These are phyloP conservation scores for Penicillium sp. DNA, from an alignment of 2,329 filamentous ascomycete genomes.

Conservation along the genomic window DNA sequence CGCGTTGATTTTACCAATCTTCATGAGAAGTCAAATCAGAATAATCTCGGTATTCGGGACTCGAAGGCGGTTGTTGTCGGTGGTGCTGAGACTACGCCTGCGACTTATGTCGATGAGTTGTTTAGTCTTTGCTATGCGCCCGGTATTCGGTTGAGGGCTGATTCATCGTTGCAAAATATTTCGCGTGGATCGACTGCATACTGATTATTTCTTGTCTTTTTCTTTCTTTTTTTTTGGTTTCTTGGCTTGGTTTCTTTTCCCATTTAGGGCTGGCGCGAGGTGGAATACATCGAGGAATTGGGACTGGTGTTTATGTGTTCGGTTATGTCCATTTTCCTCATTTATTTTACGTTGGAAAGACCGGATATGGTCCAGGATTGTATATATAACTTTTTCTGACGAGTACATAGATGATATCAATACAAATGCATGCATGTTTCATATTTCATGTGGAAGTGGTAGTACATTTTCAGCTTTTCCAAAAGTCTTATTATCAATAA, in stretches of 20 bases:
- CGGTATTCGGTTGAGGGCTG: conserved; percentile 29
- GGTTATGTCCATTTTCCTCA: background rate
- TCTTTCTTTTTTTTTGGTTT: background rate
- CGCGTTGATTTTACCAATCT: conserved; percentile 51
- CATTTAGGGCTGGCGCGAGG: background rate
- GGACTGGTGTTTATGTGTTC: background rate
- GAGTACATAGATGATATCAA: background rate
- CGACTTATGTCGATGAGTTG: conserved; percentile 51
- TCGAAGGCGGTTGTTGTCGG: conserved; percentile 28
- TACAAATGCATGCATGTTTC: background rate
- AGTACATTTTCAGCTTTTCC: background rate
- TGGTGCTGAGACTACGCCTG: conserved; percentile 24
- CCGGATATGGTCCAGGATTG: background rate
- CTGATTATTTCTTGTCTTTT: background rate
- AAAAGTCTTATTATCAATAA: background rate
- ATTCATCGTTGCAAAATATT: conserved; percentile 18
- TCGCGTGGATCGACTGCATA: background rate
- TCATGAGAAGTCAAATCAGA: conserved; percentile 22
- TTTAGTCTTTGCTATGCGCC: conserved; percentile 40
- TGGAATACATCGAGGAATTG: background rate
- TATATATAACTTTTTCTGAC: background rate
- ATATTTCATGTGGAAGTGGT: background rate
- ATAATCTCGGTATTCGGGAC: conserved; percentile 20
- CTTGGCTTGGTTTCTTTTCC: background rate
- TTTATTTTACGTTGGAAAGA: background rate